These are phyloP conservation scores for Drechmeria coniospora DNA, from an alignment of 2,329 filamentous ascomycete species.

Conservation along the genomic window DNA sequence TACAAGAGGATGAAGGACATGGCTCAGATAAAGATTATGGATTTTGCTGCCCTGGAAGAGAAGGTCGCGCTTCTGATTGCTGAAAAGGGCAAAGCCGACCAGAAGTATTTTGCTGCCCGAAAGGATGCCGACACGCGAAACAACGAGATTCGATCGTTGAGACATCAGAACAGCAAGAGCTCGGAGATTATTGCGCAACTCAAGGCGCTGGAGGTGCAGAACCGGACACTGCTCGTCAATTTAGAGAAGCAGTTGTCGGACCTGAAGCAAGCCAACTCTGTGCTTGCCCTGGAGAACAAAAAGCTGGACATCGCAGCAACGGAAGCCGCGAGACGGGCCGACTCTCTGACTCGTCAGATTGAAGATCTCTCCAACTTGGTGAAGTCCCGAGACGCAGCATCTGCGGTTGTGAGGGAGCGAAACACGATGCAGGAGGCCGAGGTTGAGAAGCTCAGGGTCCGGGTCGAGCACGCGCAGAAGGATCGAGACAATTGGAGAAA, in stretches of 20 bases:
- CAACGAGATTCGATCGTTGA: conserved; percentile 62
- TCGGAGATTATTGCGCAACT: conserved; percentile 86
- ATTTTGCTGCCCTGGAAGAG: conserved; percentile 62
- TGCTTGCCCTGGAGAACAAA: conserved; percentile 56
- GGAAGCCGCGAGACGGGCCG: conserved; percentile 54
- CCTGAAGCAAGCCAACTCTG: conserved; percentile 61
- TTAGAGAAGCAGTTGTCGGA: conserved; percentile 85
- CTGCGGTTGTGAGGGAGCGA: conserved; percentile 35
- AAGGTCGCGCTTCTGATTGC: conserved; percentile 57
- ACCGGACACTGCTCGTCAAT: conserved; percentile 60
- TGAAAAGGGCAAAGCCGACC: conserved; percentile 91
- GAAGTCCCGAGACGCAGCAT: conserved; percentile 55
- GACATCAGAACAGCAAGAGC: conserved; percentile 74
- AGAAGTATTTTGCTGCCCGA: conserved; percentile 93
- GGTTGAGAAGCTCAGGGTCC: conserved; percentile 62
- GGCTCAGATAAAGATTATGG: conserved; percentile 74
- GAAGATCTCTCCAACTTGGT: conserved; percentile 60
- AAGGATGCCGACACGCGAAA: conserved; percentile 82
- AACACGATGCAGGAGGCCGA: conserved; percentile 55
- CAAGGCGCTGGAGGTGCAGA: conserved; percentile 76
- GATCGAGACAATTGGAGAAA: conserved; percentile 75
- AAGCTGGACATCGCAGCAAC: conserved; percentile 55
- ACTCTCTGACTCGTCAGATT: conserved; percentile 62
- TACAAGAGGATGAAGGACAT: conserved; percentile 80
- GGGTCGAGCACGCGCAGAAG: conserved; percentile 64